Evolutionary conservation across 2,329 filamentous ascomycete genomes (phyloP).

Genomic region (Monilinia laxa): DNA sequence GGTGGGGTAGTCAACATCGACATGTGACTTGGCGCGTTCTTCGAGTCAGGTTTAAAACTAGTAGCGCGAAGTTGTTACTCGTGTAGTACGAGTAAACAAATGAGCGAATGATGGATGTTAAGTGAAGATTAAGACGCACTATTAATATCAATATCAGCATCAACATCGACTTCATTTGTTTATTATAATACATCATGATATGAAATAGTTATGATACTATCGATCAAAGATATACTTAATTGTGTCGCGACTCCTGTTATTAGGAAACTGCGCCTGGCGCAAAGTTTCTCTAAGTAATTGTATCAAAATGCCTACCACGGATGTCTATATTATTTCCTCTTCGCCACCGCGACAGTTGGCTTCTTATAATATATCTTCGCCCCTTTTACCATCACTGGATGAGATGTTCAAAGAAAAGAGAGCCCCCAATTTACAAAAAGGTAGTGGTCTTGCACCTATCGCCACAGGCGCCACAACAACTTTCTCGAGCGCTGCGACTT

Average conservation of each 20-base stretch:
- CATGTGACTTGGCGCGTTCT: conserved; percentile 22
- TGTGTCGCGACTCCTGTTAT: conserved; percentile 34
- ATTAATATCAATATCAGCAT: not conserved
- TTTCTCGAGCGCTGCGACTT: conserved; percentile 47
- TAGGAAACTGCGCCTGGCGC: conserved; percentile 32
- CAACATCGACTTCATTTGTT: not conserved
- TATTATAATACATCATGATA: not conserved
- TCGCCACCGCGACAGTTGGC: conserved; percentile 30
- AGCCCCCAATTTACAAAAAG: conserved; percentile 40
- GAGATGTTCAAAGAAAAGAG: conserved; percentile 47
- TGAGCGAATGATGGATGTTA: not conserved
- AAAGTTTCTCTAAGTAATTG: conserved; percentile 23
- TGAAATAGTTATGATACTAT: not conserved
- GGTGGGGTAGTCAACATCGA: not conserved
- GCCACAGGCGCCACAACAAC: conserved; percentile 42
- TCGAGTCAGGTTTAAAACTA: conserved; percentile 14
- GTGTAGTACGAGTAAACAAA: conserved; percentile 14
- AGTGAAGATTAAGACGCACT: not conserved
- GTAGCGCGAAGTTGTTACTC: conserved; percentile 4
- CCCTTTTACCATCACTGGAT: conserved; percentile 49
- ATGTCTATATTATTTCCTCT: conserved; percentile 37
- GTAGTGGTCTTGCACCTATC: conserved; percentile 43
- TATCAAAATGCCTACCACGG: conserved; percentile 42
- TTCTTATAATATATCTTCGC: conserved; percentile 36
- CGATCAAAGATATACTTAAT: conserved; percentile 10